Evolutionary conservation across 2,329 filamentous ascomycete species (phyloP), one percentile per base, ranked within the genome.

Genomic region (Fusarium haematococcum): DNA sequence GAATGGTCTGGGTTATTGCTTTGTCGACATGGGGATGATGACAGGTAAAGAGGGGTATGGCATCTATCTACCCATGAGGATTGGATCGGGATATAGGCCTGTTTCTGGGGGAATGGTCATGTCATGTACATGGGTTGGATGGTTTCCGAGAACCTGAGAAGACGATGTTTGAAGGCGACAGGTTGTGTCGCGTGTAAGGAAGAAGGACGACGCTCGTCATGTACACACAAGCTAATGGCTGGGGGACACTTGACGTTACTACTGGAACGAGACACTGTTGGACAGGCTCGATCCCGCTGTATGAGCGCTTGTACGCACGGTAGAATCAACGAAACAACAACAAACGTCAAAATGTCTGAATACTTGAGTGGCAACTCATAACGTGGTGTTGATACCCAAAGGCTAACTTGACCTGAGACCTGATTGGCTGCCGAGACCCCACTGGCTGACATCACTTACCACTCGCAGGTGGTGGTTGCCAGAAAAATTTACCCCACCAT

Each of bases 401-500:
- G 3, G 18, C 23, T 33, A 35, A 45, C 16, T 13, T 23, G n/a
- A 16, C 41, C 10, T 61, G 48, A 61, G 54, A 18, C 35, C 23
- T 75, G 54, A 74, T 74, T 74, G 72, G 72, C 30, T 33, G 16
- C 10, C 6, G 16, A 56, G 66, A 57, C 33, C 45, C 54, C 37
- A 56, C 61, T 58, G 70, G 70, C 77, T 82, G 81, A 83, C 80
- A 82, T 82, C 81, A 81, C 79, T 77, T 65, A 30, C 48, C 48
- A 52, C 48, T 52, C 25, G 48, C 4, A 6, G 70, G 62, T 43
- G 59, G 68, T 69, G 70, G 74, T 41, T 68, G 60, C 69, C 56
- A 64, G 67, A 82, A 81, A 83, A 83, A 82, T 81, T 82, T 83
- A 83, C 82, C 83, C 84, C 83, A 83, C 83, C 81, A 83, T 76